phyloP scores from a whole-genome alignment of 2,329 filamentous ascomycete species.

The Didymella exigua region DNA sequence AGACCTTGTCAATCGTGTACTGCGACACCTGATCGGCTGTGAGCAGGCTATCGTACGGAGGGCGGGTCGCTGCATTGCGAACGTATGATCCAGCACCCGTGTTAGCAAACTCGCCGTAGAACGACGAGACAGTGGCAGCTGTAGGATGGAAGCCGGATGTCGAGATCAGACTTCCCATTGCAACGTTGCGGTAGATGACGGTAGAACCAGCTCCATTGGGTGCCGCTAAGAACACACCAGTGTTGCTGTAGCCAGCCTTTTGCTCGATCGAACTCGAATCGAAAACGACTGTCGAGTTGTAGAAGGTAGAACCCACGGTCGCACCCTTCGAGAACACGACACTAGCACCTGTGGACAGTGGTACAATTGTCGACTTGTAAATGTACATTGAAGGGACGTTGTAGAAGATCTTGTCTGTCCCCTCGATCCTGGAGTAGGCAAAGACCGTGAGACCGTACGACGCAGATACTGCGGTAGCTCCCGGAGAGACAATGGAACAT shows the following conservation, averaged over 20 bases:
- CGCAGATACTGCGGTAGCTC: conserved; percentile 37
- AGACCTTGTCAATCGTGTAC: conserved; percentile 44
- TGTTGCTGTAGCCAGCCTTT: conserved; percentile 42
- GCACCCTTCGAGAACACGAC: conserved; percentile 52
- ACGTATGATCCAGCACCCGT: conserved; percentile 51
- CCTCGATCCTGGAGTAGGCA: conserved; percentile 55
- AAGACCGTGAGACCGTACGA: conserved; percentile 48
- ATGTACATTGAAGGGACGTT: conserved; percentile 51
- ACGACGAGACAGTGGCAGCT: conserved; percentile 27
- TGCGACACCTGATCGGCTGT: conserved; percentile 43
- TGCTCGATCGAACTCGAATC: conserved; percentile 49
- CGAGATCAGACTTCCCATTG: conserved; percentile 48
- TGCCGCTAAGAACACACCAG: conserved; percentile 51
- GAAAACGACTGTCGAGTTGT: conserved; percentile 51
- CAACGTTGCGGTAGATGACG: conserved; percentile 51
- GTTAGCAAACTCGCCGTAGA: conserved; percentile 52
- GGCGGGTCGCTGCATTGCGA: conserved; percentile 43
- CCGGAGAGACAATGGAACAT: conserved; percentile 52
- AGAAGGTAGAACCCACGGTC: conserved; percentile 15
- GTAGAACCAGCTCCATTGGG: conserved; percentile 51
- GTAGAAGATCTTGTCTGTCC: conserved; percentile 51
- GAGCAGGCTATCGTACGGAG: conserved; percentile 44
- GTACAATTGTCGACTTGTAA: conserved; percentile 52
- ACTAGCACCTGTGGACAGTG: conserved; percentile 43
- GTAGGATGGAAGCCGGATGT: conserved; percentile 45